phyloP scores from a whole-genome alignment of 2,329 filamentous ascomycete genomes.

The Pseudocercospora musae region DNA sequence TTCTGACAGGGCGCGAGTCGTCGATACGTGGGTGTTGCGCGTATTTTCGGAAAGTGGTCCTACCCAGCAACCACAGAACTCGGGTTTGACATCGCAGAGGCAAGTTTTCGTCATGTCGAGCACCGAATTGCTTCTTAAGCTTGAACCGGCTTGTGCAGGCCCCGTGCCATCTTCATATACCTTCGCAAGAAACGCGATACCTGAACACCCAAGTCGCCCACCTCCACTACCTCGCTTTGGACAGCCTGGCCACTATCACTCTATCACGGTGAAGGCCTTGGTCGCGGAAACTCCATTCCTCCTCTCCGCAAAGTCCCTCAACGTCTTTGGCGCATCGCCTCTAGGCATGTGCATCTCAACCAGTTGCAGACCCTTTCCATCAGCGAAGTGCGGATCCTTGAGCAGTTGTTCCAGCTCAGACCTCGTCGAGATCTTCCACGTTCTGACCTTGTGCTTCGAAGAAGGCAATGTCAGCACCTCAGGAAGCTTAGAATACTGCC shows the following conservation, averaged over 20 bases:
- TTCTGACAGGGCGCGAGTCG: neutral
- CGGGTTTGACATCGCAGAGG: too few relatives aligned
- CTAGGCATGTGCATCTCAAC: slow-evolving; percentile 18
- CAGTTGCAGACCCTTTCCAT: slow-evolving; percentile 14
- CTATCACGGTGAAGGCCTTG: neutral
- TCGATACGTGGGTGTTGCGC: too few relatives aligned
- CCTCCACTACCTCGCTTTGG: neutral
- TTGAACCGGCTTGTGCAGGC: too few relatives aligned
- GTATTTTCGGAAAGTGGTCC: neutral
- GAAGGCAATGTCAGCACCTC: slow-evolving; percentile 7
- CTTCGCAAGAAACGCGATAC: too few relatives aligned
- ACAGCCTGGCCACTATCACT: too few relatives aligned
- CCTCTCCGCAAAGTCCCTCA: slow-evolving; percentile 9
- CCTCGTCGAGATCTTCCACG: slow-evolving; percentile 11
- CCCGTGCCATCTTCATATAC: too few relatives aligned
- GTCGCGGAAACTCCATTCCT: neutral
- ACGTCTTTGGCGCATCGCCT: slow-evolving; percentile 15
- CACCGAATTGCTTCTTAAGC: too few relatives aligned
- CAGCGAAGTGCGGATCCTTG: slow-evolving; percentile 8
- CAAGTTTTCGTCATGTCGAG: too few relatives aligned
- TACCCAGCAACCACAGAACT: too few relatives aligned
- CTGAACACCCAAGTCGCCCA: neutral
- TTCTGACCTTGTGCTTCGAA: slow-evolving; percentile 6
- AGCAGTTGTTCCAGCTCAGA: slow-evolving; percentile 13
- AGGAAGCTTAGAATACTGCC: slow-evolving; percentile 14